These are phyloP conservation scores for Capniomyces stellatus DNA, from an alignment of 371 early-diverging fungal genomes.

Conservation along the genomic window DNA sequence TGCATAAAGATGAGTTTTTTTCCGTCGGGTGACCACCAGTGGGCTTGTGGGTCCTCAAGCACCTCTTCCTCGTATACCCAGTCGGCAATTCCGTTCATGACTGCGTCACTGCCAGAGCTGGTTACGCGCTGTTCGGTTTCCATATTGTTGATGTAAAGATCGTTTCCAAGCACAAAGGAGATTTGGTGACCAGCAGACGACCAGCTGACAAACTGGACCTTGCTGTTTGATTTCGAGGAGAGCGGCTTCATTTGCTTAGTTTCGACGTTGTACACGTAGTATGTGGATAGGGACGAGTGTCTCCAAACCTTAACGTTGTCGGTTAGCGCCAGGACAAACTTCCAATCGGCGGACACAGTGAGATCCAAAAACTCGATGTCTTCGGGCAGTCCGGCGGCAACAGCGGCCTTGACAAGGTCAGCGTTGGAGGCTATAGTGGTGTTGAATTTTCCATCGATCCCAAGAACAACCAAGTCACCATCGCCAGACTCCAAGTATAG, in stretches of 20 bases:
- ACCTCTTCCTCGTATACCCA: constrained; percentile 98
- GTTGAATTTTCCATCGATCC: constrained; percentile 5
- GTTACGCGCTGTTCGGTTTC: constrained; percentile 51
- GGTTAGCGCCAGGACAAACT: constrained; percentile 51
- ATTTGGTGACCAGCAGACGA: constrained; percentile 62
- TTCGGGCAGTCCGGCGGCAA: constrained; percentile 5
- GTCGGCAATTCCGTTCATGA: constrained; percentile 91
- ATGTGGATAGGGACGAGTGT: constrained; percentile 59
- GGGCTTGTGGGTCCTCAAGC: constrained; percentile 36
- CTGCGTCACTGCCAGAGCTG: constrained; percentile 54
- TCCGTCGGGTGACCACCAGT: constrained; percentile 87
- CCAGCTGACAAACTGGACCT: constrained; percentile 47
- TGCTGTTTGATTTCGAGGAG: constrained; percentile 26
- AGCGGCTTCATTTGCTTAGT: constrained; percentile 37
- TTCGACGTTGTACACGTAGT: constrained; percentile 49
- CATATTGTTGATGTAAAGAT: constrained; percentile 60
- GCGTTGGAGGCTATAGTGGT: constrained; percentile 8
- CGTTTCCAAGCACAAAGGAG: constrained; percentile 69
- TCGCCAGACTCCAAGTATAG: constrained; percentile 9
- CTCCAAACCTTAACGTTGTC: constrained; percentile 62
- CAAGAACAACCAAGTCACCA: background rate
- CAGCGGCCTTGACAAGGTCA: constrained; percentile 10
- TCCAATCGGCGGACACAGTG: constrained; percentile 51
- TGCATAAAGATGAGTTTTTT: constrained; percentile 62
- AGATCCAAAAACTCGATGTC: constrained; percentile 10